Evolutionary conservation across 2,329 filamentous ascomycete genomes (phyloP).

Genomic region (Alternaria arbusti): DNA sequence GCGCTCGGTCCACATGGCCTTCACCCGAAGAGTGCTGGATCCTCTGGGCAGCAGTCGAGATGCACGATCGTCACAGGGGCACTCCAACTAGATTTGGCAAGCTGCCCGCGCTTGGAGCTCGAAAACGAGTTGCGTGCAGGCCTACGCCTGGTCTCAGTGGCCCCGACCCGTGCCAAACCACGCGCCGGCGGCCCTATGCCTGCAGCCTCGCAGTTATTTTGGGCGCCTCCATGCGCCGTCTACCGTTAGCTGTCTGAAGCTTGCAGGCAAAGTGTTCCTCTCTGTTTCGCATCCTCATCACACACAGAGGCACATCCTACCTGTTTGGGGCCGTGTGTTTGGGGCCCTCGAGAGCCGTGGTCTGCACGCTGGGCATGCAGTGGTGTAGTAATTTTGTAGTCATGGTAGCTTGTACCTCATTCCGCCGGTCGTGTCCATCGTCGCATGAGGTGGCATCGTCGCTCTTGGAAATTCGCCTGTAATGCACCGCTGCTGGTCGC

Average conservation of each 20-base stretch:
- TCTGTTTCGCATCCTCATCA: conserved; percentile 28
- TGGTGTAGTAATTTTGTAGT: neutral
- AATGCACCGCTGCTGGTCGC: conserved; percentile 16
- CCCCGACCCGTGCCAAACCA: conserved; percentile 5
- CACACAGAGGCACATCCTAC: neutral
- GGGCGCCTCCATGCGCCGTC: conserved; percentile 24
- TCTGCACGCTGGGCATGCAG: neutral
- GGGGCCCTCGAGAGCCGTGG: neutral
- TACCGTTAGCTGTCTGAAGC: conserved; percentile 28
- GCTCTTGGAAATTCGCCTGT: conserved; percentile 15
- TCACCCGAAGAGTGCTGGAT: conserved; percentile 5
- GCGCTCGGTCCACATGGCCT: conserved; percentile 16
- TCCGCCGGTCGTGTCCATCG: neutral
- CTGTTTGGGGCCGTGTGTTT: neutral
- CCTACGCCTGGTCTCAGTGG: conserved; percentile 13
- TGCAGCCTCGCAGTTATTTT: conserved; percentile 29
- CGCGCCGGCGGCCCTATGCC: conserved; percentile 7
- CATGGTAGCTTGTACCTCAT: neutral
- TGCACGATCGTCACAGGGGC: conserved; percentile 32
- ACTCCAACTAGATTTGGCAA: conserved; percentile 18
- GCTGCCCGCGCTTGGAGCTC: conserved; percentile 15
- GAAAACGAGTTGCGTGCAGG: conserved; percentile 16
- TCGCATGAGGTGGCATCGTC: conserved; percentile 22
- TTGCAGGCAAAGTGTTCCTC: conserved; percentile 11
- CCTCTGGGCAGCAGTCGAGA: conserved; percentile 8